A percentile compares a stretch with the other conserved stretches of the same genome.
Conservation (phyloP, 2,329 filamentous ascomycete genomes). For the Botryosphaeria dothidea region DNA sequence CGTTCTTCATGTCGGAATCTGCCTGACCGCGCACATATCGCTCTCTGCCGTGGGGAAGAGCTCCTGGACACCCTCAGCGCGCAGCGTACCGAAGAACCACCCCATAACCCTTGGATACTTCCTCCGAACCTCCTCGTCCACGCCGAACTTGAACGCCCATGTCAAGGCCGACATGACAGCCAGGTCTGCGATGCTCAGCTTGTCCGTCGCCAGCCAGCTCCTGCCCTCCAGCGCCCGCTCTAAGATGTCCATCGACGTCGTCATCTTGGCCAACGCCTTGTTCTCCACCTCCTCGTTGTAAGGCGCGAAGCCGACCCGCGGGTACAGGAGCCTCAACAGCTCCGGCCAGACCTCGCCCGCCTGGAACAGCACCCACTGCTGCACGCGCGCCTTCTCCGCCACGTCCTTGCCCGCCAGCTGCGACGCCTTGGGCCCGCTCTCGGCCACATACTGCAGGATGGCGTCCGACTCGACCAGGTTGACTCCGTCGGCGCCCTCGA, state of each 20-base stretch:
- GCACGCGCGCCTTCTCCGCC: conserved; percentile 45
- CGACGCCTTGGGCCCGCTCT: conserved; percentile 44
- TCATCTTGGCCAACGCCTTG: conserved; percentile 22
- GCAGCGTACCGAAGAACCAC: conserved; percentile 27
- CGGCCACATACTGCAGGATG: conserved; percentile 51
- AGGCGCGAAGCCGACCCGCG: conserved; percentile 10
- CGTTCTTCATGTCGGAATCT: background rate
- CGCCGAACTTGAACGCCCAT: conserved; percentile 24
- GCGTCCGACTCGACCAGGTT: conserved; percentile 48
- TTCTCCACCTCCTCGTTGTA: conserved; percentile 24
- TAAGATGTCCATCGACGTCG: conserved; percentile 20
- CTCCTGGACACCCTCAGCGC: conserved; percentile 22
- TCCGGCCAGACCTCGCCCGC: conserved; percentile 23
- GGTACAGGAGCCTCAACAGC: conserved; percentile 20
- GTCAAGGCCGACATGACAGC: conserved; percentile 24
- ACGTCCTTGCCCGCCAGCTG: conserved; percentile 49
- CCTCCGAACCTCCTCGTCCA: conserved; percentile 24
- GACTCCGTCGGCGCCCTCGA: conserved; percentile 52
- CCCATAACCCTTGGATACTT: conserved; percentile 23
- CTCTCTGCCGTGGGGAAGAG: conserved; percentile 20
- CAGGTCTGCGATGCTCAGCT: conserved; percentile 28
- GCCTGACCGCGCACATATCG: background rate
- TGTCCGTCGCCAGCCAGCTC: conserved; percentile 23
- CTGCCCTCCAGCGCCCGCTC: conserved; percentile 22
- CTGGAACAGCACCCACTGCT: conserved; percentile 43